Base-by-base conservation (phyloP, 805 yeast species). In the Lipomyces sp. region DNA sequence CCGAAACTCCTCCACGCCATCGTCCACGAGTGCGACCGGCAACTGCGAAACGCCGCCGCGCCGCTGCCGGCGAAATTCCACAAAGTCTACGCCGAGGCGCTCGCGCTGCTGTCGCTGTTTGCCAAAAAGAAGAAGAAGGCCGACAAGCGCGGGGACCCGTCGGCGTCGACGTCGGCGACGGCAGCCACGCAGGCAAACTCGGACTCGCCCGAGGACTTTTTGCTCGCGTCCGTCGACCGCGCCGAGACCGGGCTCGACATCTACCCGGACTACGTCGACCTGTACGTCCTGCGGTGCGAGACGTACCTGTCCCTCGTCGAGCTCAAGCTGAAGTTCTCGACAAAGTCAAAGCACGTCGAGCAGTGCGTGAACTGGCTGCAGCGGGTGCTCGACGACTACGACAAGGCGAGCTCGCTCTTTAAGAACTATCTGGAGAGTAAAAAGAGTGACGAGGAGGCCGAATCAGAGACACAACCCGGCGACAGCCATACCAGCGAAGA, bases 21-120 rank as follows among this genome's bases (percentile, higher is more conserved):
- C 3, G 77, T 91, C n/a, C 96, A 90, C 61, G 97, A 91, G 65
- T 85, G 95, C 70, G 96, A 91, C 63, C 70, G 95, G 43, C 65
- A 88, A 31, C 72, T 89, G 57, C 57, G 70, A 23, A 59, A 62
- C 32, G 55, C 66, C 2, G 62, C 66, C 39, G 52, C 57, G 8
- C 34, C 41, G 2, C 55, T 68, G 11, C 63, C 69, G 4, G 69
- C 71, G 6, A 61, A 63, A 57, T 86, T 89, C 65, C 84, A 86
- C 63, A 71, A 83, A 4, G 78, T 85, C 28, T 91, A 89, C 67
- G 90, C 88, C 0, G 69, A 80, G 39, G 83, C 95, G 0, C 63
- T 71, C 26, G 58, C 69, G 18, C 59, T 61, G 18, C 60, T 69
- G 28, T 64, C 72, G 14, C 59, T 53, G 32, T 65, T 62, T 45